These are phyloP conservation scores for Claviceps quebecensis DNA, from an alignment of 2,329 filamentous ascomycete genomes.

Conservation along the genomic window DNA sequence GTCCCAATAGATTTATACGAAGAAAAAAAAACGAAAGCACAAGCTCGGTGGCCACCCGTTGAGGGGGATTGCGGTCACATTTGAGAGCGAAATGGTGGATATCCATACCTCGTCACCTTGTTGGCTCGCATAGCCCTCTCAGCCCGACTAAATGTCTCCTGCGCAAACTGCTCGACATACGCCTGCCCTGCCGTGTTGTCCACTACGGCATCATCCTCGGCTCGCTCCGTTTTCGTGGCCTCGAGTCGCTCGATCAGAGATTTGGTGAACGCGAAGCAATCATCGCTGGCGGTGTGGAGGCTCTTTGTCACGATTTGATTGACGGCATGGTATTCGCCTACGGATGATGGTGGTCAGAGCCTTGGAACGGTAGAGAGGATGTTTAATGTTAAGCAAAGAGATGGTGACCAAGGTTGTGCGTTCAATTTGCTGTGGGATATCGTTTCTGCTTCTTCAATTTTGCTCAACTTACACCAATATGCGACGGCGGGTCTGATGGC, in stretches of 20 bases:
- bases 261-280: slow-evolving; percentile 68
- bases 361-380: neutral
- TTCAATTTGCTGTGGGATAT: neutral
- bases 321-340: slow-evolving; percentile 82
- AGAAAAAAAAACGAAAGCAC: no score
- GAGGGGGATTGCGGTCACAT: no score
- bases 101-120: slow-evolving; percentile 58
- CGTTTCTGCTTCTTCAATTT: neutral
- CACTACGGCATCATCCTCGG: slow-evolving; percentile 65
- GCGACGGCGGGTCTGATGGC: slow-evolving; percentile 73
- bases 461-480: slow-evolving; percentile 70
- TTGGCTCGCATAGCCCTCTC: slow-evolving; percentile 71
- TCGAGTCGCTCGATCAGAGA: slow-evolving; percentile 86
- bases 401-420: neutral
- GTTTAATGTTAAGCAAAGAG: neutral
- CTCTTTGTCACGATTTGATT: slow-evolving; percentile 76
- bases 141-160: slow-evolving; percentile 74
- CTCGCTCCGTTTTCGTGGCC: slow-evolving; percentile 41
- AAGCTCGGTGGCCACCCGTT: neutral
- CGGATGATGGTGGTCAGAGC: neutral
- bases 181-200: slow-evolving; percentile 81
- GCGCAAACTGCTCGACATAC: slow-evolving; percentile 86
- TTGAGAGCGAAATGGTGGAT: no score
- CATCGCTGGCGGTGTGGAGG: slow-evolving; percentile 65
- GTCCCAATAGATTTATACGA: no score